Base-by-base conservation (phyloP, 2,329 filamentous ascomycete genomes). In the Dryadomyces quercus-mongolicae region DNA sequence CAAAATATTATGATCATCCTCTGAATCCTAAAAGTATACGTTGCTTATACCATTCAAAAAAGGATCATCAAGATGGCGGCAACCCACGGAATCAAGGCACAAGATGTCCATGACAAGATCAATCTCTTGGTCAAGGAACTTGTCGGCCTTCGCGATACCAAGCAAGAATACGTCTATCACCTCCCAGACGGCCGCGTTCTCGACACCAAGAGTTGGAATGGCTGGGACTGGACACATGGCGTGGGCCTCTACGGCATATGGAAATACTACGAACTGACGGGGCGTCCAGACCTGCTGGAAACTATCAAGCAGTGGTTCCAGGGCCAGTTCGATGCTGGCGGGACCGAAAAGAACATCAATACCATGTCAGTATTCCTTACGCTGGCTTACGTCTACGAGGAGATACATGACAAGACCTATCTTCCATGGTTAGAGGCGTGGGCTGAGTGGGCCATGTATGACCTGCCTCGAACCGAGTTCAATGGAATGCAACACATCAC, bases 331-430 rank as follows among this genome's bases (percentile, higher is more conserved):
- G 75, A 74, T 1, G 81, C 82, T 54, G 84, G 85, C 20, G 82
- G 78, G 61, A 91, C 87, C 3, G 88, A 85, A 42, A 91, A 91
- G 66, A 91, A 91, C 67, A 89, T 89, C 74, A 90, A 89, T 71
- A 90, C 87, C 16, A 89, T 91, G 85, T 81, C 84, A 13, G 82
- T 82, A 0, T 87, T 91, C 66, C 70, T 90, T 18, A 88, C 86
- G 0, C 74, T 91, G 1, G 86, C 86, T 0, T 82, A 82, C 63
- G 74, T 91, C n/a, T 91, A 91, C 62, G 86, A 91, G 67, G 79
- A 83, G 65, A 88, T 82, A 0, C 70, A 76, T 8, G 83, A 88
- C 62, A 72, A 75, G 58, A 81, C 77, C 0, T 90, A 88, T 63
- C 70, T 86, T 7, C 84, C 86, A 0, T 91, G 86, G 86, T 72